Base-by-base conservation (phyloP, 495 filamentous ascomycete genomes). In the Choiromyces venosus region DNA sequence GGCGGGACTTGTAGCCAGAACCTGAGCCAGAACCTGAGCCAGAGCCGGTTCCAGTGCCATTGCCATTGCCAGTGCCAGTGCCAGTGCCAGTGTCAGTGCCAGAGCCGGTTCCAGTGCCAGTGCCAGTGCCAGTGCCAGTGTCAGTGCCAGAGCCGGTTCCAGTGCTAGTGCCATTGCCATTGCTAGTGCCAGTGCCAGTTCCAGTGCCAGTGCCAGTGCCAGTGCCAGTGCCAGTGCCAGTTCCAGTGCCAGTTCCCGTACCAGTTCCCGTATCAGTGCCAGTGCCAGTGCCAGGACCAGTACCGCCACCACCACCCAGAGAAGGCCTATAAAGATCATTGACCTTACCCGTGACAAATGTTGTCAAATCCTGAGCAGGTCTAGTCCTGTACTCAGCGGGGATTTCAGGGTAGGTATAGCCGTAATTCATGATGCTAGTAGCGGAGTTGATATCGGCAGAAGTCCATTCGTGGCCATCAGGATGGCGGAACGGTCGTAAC, bases 331-430 rank as follows among this genome's bases (percentile, higher is more conserved):
- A 80, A 12, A 70, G 40, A 21, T 73, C 68, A 36, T 80, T 80
- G 29, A 80, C 67, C 61, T 69, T 65, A 14, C 12, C 61, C 4
- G 42, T 52, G n/a, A 70, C 61, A 40, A 74, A 78, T 36, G 19
- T 16, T 14, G 38, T 33, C 35, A 81, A 73, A 6, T 70, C 70
- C 5, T 38, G 39, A 0, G n/a, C 0, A 21, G 56, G 38, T 33
- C 66, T 46, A 25, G 38, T 38, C 19, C 67, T n/a, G 66, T 73
- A 79, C 14, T 71, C 37, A 14, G 56, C 8, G n/a, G 80, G 81
- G 10, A 82, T 76, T 40, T 82, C 81, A 4, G 81, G 81, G 74
- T 82, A 82, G 35, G 70, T 69, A 37, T 82, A 82, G 8, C 81
- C 81, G 10, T 79, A 75, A 3, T 16, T 64, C 38, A 65, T 82